Evolutionary conservation across 495 filamentous ascomycete species (phyloP).

Genomic region (Penicillium coffeae): DNA sequence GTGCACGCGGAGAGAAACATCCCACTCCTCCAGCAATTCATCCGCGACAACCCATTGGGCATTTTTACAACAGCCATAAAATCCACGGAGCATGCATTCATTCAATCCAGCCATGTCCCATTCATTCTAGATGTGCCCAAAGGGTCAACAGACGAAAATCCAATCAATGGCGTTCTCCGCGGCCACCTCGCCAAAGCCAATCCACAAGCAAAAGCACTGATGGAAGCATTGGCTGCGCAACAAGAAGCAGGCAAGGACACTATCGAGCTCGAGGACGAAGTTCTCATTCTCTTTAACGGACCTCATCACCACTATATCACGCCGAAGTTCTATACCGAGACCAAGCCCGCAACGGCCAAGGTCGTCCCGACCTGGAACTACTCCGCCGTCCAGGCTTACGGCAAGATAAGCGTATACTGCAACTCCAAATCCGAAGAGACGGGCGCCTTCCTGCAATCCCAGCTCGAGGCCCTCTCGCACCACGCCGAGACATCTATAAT

Average conservation of each 20-base stretch:
- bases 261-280: constrained; percentile 16
- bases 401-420: constrained; percentile 40
- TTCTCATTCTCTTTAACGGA: constrained; percentile 49
- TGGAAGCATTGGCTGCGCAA: constrained; percentile 24
- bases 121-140: constrained; percentile 45
- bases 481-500: constrained; percentile 44
- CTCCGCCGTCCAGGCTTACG: constrained; percentile 49
- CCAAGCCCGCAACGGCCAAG: constrained; percentile 51
- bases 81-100: constrained; percentile 38
- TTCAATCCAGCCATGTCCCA: constrained; percentile 56
- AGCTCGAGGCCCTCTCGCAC: constrained; percentile 40
- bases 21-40: constrained; percentile 40
- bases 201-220: constrained; percentile 51
- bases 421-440: constrained; percentile 35
- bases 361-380: constrained; percentile 60
- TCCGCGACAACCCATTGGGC: constrained; percentile 52
- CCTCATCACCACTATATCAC: constrained; percentile 51
- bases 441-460: constrained; percentile 32
- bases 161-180: constrained; percentile 38
- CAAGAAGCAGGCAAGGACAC: not conserved
- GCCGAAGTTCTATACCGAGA: constrained; percentile 54
- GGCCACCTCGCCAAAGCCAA: constrained; percentile 54
- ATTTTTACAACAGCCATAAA: constrained; percentile 53
- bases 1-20: constrained; percentile 44
- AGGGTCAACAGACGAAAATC: constrained; percentile 15